phyloP scores from a whole-genome alignment of 192 early-diverging fungal species.

The Coemansia sp. region DNA sequence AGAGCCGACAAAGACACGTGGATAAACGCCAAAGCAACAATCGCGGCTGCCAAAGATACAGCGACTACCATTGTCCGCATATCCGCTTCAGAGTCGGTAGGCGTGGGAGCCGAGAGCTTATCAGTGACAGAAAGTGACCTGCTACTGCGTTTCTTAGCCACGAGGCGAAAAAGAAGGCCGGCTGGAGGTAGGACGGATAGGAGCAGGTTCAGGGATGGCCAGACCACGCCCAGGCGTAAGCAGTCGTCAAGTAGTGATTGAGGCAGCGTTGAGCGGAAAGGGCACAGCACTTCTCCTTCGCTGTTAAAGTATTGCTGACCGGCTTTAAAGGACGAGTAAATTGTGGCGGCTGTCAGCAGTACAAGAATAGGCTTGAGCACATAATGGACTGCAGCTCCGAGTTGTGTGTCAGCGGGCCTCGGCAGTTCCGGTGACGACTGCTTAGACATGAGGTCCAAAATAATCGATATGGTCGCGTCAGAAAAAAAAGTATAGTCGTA shows the following conservation, averaged over 20 bases:
- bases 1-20: background rate
- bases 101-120: background rate
- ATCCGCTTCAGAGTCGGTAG: background rate
- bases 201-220: background rate
- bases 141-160: background rate
- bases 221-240: conserved; percentile 1
- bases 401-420: conserved; percentile 1
- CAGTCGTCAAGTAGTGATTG: background rate
- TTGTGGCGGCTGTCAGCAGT: conserved; percentile 2
- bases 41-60: background rate
- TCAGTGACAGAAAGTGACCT: background rate
- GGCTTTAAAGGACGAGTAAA: background rate
- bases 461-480: background rate
- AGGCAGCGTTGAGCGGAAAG: background rate
- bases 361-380: background rate
- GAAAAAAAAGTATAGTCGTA: background rate
- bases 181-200: background rate
- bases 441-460: conserved; percentile 3
- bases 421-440: background rate
- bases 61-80: background rate
- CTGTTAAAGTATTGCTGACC: background rate
- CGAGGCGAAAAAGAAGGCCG: background rate
- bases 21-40: background rate
- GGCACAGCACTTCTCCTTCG: background rate
- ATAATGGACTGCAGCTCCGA: background rate